These are phyloP conservation scores for Wickerhamiella shivajii DNA, from an alignment of 805 yeast genomes.

Conservation along the genomic window DNA sequence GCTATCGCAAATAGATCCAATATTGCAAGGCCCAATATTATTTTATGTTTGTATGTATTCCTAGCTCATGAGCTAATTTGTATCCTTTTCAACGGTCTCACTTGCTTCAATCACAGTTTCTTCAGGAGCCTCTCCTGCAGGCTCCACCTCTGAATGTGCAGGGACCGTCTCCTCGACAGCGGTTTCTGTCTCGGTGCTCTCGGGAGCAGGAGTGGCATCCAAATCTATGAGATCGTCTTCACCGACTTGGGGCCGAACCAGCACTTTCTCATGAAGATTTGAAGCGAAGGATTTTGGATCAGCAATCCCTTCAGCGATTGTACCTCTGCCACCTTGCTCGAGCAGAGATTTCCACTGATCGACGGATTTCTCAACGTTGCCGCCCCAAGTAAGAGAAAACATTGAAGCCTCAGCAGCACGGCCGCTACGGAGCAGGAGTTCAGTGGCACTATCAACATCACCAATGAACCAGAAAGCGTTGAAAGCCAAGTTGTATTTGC, in stretches of 20 bases:
- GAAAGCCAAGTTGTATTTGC: constrained; percentile 81
- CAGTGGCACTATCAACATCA: constrained; percentile 46
- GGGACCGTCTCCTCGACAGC: constrained; percentile 14
- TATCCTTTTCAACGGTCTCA: constrained; percentile 1
- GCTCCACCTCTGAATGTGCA: constrained; percentile 16
- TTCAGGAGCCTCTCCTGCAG: neutral
- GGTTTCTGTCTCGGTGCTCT: constrained; percentile 16
- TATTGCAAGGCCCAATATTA: neutral
- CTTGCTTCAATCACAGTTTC: neutral
- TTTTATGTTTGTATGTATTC: neutral
- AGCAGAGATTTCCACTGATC: constrained; percentile 56
- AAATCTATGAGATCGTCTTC: constrained; percentile 30
- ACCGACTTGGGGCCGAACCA: constrained; percentile 11
- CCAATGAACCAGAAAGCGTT: constrained; percentile 83
- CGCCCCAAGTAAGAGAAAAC: constrained; percentile 58
- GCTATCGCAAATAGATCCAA: neutral
- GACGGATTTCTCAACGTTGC: constrained; percentile 34
- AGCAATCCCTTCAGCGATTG: constrained; percentile 48
- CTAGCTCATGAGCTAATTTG: neutral
- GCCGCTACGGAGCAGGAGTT: constrained; percentile 49
- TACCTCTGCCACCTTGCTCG: constrained; percentile 34
- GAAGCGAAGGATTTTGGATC: constrained; percentile 30
- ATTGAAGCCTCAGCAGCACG: constrained; percentile 77
- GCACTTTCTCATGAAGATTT: constrained; percentile 17
- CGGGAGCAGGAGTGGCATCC: constrained; percentile 15